Evolutionary conservation across 805 yeast genomes (phyloP), one percentile per base, ranked within the genome.

Genomic region (Torulaspora quercuum): DNA sequence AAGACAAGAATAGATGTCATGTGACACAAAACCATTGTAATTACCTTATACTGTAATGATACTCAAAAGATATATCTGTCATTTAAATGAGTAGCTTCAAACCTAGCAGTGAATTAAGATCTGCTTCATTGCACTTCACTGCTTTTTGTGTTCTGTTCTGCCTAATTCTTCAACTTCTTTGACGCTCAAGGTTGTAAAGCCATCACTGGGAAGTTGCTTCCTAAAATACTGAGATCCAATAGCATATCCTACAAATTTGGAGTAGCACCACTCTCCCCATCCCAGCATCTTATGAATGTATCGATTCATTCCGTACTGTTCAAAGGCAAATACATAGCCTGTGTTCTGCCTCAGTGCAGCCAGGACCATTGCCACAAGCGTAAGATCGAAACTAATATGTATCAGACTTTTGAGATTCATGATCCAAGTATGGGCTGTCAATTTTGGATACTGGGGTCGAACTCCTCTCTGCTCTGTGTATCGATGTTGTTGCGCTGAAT

Each of bases 281-380:
- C 65, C 55, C 19, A 82, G 63, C 45, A 76, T 79, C 37, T 70
- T 69, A 13, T 68, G 67, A 27, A 81, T 59, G 66, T 75, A 71
- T 21, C 64, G 58, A 8, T 76, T 64, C 46, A 72, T 48, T 40
- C 60, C 68, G 23, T 57, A 61, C 2, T 39, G 27, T 29, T 63
- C 58, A 45, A 63, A 61, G 2, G 57, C 51, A 24, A 59, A 63
- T 48, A 73, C 73, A 30, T 80, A 67, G 0, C 97, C 97, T 0
- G 95, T 83, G 44, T 84, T 79, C 44, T 87, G 73, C 57, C 86
- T 82, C 35, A 89, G 72, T 3, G 95, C 95, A 0, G 97, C 95
- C 28, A 90, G 65, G 9, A 89, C 68, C 57, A 92, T 76, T 2
- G 95, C 84, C 6, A 86, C 66, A 40, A 89, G 67, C 3, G 89